Conservation (phyloP, 2,329 filamentous ascomycete genomes). For the Fusarium keratoplasticum region DNA sequence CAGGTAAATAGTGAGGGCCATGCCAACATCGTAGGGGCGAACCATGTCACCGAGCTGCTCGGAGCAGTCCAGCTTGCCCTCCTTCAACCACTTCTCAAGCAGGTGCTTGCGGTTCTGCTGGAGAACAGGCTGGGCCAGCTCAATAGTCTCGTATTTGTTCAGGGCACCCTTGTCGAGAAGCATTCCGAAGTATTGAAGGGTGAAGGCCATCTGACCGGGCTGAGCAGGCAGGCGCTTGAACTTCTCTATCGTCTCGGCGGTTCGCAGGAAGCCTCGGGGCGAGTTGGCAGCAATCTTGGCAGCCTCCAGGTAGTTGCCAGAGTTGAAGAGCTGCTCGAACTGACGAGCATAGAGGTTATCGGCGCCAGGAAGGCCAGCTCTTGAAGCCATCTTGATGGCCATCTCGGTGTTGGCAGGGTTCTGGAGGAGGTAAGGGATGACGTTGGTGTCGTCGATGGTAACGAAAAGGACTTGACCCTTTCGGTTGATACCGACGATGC, state of each 20-base stretch:
- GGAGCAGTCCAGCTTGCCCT: conserved; percentile 95
- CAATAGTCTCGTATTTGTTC: conserved; percentile 93
- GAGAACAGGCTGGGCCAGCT: conserved; percentile 91
- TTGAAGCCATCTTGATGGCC: conserved; percentile 95
- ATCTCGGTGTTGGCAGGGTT: conserved; percentile 95
- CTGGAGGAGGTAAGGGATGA: conserved; percentile 95
- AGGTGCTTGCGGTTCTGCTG: conserved; percentile 95
- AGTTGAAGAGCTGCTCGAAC: conserved; percentile 87
- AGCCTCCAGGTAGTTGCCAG: conserved; percentile 86
- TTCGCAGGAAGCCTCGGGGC: conserved; percentile 93
- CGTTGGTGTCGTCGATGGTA: conserved; percentile 88
- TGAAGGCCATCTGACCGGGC: conserved; percentile 89
- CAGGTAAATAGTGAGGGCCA: conserved; percentile 90
- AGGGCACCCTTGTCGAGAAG: conserved; percentile 93
- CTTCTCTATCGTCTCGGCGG: conserved; percentile 92
- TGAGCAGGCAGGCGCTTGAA: conserved; percentile 89
- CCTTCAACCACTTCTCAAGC: conserved; percentile 97
- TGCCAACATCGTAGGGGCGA: conserved; percentile 85
- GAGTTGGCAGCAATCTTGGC: conserved; percentile 98
- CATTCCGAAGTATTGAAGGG: conserved; percentile 98
- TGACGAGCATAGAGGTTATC: conserved; percentile 93
- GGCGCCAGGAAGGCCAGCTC: conserved; percentile 92
- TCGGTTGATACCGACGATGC: conserved; percentile 94
- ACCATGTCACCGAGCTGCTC: conserved; percentile 97
- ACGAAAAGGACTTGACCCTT: conserved; percentile 97